Evolutionary conservation across 345 rosid species (phyloP).

Genomic region (Streptanthus diversifolius): DNA sequence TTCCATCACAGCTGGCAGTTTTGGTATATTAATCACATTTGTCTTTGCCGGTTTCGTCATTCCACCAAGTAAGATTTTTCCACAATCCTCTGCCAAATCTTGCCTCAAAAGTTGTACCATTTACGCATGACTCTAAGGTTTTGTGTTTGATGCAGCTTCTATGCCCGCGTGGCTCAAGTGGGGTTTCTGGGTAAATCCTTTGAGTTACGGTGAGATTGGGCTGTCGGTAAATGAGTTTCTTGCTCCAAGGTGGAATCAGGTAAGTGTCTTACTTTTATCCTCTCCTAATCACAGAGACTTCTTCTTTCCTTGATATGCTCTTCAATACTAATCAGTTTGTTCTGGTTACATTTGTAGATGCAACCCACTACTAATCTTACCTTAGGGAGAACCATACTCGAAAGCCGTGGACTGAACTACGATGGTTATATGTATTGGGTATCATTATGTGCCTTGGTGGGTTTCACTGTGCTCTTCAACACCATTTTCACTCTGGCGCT

Average conservation of each 20-base stretch:
- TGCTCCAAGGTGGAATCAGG: slow-evolving; percentile 58
- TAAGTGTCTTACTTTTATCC: slow-evolving; percentile 3
- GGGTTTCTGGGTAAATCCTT: slow-evolving; percentile 80
- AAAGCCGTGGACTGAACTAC: slow-evolving; percentile 43
- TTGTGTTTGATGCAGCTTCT: slow-evolving; percentile 45
- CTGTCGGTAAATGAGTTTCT: slow-evolving; percentile 63
- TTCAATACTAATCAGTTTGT: neutral
- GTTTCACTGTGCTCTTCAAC: slow-evolving; percentile 55
- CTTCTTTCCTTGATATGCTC: slow-evolving; percentile 1
- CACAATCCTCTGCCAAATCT: neutral
- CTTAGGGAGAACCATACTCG: slow-evolving; percentile 47
- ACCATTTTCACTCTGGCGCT: slow-evolving; percentile 46
- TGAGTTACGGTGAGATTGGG: slow-evolving; percentile 81
- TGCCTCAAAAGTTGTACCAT: neutral
- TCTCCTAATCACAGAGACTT: neutral
- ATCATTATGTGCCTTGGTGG: slow-evolving; percentile 50
- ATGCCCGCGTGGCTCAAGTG: slow-evolving; percentile 90
- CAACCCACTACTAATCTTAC: slow-evolving; percentile 17
- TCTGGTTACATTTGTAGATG: slow-evolving; percentile 15
- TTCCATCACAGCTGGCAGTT: slow-evolving; percentile 54
- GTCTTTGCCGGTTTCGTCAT: slow-evolving; percentile 72
- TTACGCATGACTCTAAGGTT: neutral
- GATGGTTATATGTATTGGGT: slow-evolving; percentile 70
- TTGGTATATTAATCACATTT: slow-evolving; percentile 42
- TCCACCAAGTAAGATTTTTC: slow-evolving; percentile 45